Evolutionary conservation across 2,329 filamentous ascomycete species (phyloP), one percentile per base, ranked within the genome.

Genomic region (Calonectria crousiana): DNA sequence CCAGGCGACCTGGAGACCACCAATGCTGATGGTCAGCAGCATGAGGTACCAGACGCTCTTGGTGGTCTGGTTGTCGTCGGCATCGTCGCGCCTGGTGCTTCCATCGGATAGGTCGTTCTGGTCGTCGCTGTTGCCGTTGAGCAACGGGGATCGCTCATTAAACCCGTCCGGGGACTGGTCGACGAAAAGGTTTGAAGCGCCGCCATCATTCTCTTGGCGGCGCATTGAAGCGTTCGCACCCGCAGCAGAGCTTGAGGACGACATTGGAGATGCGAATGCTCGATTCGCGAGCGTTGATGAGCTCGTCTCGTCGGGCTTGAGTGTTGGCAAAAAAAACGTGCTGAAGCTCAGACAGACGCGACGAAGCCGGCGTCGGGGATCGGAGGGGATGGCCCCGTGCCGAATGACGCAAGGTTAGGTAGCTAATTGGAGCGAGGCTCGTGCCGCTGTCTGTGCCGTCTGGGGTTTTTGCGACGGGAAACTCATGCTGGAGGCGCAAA

Each of bases 1-100:
- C 96, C 96, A 98, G 34, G 96, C 95, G 78, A 98, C 94, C 86
- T 98, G 96, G 75, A 98, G 88, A 30, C 95, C 96, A 74, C 95
- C 95, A 78, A 98, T 94, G 82, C 94, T 93, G 75, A 98, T 88
- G 9, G 96, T 98, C 84, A 98, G 87, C 75, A 98, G 87, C 78
- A 97, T 91, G 80, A 98, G 88, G 84, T 98, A 98, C 92, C 93
- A 95, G 58, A 93, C 87, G 84, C 94, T 96, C 88, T 96, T 98
- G 30, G 93, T 93, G 74, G 90, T 88, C 80, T 95, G 90, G 58
- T 76, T 78, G 36, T 82, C 78, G 58, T 84, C 82, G 30, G 26
- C 66, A 34, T 76, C 76, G 14, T 23, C 62, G 28, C 32, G 44
- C 20, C 52, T n/a, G 6, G 69, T 38, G 23, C 66, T 58, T 26